Percentiles rank a stretch among this genome's conserved stretches.
These are phyloP conservation scores for Phytophthora agathidicida DNA, from an alignment of 352 stramenopile genomes.

Conservation along the genomic window DNA sequence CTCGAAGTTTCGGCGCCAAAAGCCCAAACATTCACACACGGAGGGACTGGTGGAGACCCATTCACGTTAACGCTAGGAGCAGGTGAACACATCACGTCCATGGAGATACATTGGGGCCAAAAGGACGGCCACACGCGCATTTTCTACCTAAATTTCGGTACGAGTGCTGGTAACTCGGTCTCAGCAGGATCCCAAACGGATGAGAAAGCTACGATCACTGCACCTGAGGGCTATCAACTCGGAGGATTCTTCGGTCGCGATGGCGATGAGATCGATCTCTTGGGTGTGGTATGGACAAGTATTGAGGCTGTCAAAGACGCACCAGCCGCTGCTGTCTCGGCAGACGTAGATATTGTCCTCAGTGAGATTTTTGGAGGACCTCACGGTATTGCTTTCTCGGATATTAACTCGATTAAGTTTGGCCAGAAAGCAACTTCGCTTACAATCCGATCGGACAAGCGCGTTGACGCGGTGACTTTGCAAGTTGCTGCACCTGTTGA, in stretches of 20 bases:
- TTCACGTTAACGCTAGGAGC: slow-evolving; percentile 13
- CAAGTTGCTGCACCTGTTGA: slow-evolving; percentile 19
- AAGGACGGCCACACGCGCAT: slow-evolving; percentile 24
- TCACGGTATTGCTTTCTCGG: slow-evolving; percentile 45
- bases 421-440: slow-evolving; percentile 32
- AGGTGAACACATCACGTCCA: slow-evolving; percentile 25
- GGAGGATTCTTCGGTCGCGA: slow-evolving; percentile 31
- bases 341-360: slow-evolving; percentile 21
- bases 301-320: slow-evolving; percentile 9
- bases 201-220: slow-evolving; percentile 13
- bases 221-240: slow-evolving; percentile 24
- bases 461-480: slow-evolving; percentile 49
- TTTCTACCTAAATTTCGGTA: slow-evolving; percentile 24
- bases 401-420: slow-evolving; percentile 24
- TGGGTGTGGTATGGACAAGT: slow-evolving; percentile 29
- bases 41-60: slow-evolving; percentile 18
- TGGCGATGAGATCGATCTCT: slow-evolving; percentile 27
- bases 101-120: slow-evolving; percentile 28
- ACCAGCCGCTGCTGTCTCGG: background rate
- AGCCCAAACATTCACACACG: slow-evolving; percentile 21
- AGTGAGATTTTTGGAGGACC: slow-evolving; percentile 36
- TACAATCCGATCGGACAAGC: slow-evolving; percentile 33
- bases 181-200: slow-evolving; percentile 21
- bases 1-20: slow-evolving; percentile 17
- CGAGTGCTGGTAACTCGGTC: slow-evolving; percentile 22